A percentile compares a stretch with the other conserved stretches of the same genome.
Conservation (phyloP, 352 stramenopile species). For the Phytophthora lateralis region DNA sequence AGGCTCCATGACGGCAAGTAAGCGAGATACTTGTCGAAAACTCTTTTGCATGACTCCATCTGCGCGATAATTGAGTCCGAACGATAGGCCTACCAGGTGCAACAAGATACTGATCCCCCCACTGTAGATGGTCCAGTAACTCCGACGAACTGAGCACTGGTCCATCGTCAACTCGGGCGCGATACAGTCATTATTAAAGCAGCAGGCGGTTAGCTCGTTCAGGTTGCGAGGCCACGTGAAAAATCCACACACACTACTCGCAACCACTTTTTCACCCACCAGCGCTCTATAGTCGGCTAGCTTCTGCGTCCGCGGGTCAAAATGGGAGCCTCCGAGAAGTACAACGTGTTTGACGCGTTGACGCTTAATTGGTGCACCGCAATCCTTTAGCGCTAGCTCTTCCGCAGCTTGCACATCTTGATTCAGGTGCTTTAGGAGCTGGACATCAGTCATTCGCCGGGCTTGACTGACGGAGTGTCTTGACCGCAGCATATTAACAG, state of each 20-base stretch:
- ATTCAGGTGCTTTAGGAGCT: constrained; percentile 10
- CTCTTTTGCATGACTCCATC: constrained; percentile 14
- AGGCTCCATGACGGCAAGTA: constrained; percentile 16
- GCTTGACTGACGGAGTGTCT: background rate
- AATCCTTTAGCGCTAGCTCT: background rate
- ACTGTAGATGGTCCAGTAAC: constrained; percentile 14
- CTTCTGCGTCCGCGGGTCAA: constrained; percentile 4
- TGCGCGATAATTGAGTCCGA: constrained; percentile 10
- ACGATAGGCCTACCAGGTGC: constrained; percentile 19
- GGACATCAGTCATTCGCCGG: constrained; percentile 9
- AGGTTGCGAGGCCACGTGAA: constrained; percentile 15
- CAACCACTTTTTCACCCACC: constrained; percentile 7
- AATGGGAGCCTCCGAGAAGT: constrained; percentile 11
- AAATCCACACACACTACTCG: constrained; percentile 8
- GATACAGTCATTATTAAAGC: constrained; percentile 10
- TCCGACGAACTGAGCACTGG: constrained; percentile 1
- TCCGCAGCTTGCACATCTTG: constrained; percentile 2
- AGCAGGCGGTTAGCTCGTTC: constrained; percentile 9
- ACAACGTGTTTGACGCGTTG: constrained; percentile 13
- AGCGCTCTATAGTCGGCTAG: constrained; percentile 2
- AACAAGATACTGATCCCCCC: constrained; percentile 14
- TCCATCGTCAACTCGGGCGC: background rate
- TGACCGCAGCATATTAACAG: constrained; percentile 15
- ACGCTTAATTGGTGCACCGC: background rate
- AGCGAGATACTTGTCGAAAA: constrained; percentile 9